Evolutionary conservation across 768 basidiomycete genomes (phyloP), one percentile per base, ranked within the genome.

Genomic region (Agaricus sinodeliciosus): DNA sequence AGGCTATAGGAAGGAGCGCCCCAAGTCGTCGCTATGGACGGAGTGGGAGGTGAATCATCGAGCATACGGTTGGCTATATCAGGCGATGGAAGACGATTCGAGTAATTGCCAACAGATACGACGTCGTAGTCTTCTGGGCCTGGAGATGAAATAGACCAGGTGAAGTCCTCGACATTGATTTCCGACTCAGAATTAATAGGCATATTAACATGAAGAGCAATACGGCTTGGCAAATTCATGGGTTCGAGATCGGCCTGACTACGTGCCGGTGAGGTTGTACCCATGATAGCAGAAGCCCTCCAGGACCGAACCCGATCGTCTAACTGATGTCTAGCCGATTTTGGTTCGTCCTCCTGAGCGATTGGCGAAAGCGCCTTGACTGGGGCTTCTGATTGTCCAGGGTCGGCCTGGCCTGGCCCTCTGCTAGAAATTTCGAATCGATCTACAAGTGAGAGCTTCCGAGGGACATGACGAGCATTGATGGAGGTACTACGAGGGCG

Each of bases 401-500:
- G 45, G 15, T 54, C 45, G 12, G 40, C 39, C 5, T 34, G 19
- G 4, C 18, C 40, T 5, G 51, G 43, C 3, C 64, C 58, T n/a
- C 63, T 57, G 5, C 75, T 74, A 18, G 65, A 57, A 3, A 66
- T 54, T 49, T 86, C 85, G 49, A 80, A 75, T 54, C 81, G 75
- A 59, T 87, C 84, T 3, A 88, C 73, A 8, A 89, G 75, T 0
- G 86, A 87, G 9, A 90, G 71, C 57, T 84, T 85, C 57, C 73
- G 73, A 3, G 86, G 87, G 27, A 77, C 66, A 67, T 84, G 80
- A 35, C 83, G 78, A 31, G 62, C 56, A 12, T 65, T 61, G 12
- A 63, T 59, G 12, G 71, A 59, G 31, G 62, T 64, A 22, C 67
- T 64, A 27, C 61, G 65, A 18, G 60, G 59, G 26, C 67, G 69